These are phyloP conservation scores for Microstegium vimineum DNA, from an alignment of 176 grass and related monocot genomes.

Conservation along the genomic window DNA sequence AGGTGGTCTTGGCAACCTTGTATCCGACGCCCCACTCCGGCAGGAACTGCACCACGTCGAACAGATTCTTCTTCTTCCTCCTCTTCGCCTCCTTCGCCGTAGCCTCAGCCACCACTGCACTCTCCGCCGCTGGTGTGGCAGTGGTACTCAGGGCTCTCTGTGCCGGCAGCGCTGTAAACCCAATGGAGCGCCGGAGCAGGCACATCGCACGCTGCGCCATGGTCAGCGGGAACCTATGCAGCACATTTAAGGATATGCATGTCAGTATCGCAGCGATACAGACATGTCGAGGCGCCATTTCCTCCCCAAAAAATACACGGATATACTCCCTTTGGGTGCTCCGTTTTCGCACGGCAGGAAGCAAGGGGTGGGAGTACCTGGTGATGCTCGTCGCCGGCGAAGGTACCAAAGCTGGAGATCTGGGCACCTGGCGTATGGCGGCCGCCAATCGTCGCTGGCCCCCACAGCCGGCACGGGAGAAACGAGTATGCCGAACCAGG, in stretches of 20 bases:
- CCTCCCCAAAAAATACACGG: no score
- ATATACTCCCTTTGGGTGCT: no score
- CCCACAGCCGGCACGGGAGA: no score
- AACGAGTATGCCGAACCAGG: no score
- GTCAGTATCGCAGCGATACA: no score
- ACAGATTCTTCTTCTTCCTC: conserved; percentile 87
- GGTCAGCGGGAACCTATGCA: neutral
- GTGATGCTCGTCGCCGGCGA: neutral
- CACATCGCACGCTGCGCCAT: conserved; percentile 25
- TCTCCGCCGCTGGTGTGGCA: neutral
- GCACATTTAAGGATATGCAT: no score
- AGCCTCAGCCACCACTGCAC: neutral
- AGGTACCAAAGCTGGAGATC: neutral
- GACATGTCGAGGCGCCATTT: no score
- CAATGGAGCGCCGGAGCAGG: conserved; percentile 33
- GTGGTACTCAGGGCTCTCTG: conserved; percentile 35
- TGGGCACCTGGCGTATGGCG: neutral
- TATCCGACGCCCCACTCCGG: conserved; percentile 80
- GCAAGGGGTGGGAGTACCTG: neutral
- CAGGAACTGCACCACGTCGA: conserved; percentile 87
- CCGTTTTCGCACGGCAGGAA: no score
- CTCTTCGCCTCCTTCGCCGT: conserved; percentile 37
- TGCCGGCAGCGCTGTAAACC: neutral
- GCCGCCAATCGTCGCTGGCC: no score
- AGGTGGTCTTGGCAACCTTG: conserved; percentile 87